Conservation (phyloP, 805 yeast genomes). For the Nakazawaea sp. region DNA sequence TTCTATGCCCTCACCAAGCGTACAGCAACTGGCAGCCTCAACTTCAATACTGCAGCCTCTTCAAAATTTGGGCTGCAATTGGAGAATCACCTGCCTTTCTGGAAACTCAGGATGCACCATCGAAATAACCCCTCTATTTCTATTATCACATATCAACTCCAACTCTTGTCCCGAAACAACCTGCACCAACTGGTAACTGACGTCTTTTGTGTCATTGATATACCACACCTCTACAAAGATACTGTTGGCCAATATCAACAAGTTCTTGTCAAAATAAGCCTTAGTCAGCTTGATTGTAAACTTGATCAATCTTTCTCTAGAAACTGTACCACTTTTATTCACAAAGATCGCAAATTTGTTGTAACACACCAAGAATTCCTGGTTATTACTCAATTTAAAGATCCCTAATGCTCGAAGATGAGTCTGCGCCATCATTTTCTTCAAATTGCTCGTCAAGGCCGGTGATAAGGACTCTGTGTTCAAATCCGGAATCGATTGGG, state of each 20-base stretch:
- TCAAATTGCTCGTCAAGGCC: constrained; percentile 28
- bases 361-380: constrained; percentile 57
- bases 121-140: constrained; percentile 30
- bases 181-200: constrained; percentile 47
- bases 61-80: constrained; percentile 4
- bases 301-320: constrained; percentile 32
- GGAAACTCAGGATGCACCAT: constrained; percentile 61
- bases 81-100: constrained; percentile 56
- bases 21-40: too few relatives aligned
- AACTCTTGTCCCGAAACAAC: constrained; percentile 69
- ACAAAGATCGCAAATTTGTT: constrained; percentile 64
- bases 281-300: constrained; percentile 34
- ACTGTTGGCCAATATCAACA: constrained; percentile 48
- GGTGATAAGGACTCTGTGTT: neutral
- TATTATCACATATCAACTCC: constrained; percentile 24
- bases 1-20: too few relatives aligned
- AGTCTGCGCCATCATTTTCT: constrained; percentile 30
- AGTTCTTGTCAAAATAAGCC: constrained; percentile 37
- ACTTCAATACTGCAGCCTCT: too few relatives aligned
- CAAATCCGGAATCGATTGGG: constrained; percentile 52
- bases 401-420: constrained; percentile 49
- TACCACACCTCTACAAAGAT: constrained; percentile 69
- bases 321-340: constrained; percentile 32
- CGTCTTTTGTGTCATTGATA: constrained; percentile 29
- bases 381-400: constrained; percentile 48